Evolutionary conservation across 352 stramenopile genomes (phyloP).

Genomic region (Pythium plurisporium): DNA sequence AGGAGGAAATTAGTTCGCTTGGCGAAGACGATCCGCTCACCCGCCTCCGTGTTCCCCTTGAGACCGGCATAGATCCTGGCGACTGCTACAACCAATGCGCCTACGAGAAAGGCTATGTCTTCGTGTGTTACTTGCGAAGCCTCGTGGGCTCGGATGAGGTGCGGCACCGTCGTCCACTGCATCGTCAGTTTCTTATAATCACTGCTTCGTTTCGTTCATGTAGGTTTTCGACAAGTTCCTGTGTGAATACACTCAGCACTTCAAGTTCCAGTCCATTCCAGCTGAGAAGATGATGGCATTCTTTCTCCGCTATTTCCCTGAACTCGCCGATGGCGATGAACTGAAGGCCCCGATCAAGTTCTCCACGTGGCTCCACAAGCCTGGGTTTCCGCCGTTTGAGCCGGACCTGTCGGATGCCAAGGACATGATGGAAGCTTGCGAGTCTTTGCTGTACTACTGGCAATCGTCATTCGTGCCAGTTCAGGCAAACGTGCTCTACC

Average conservation of each 20-base stretch:
- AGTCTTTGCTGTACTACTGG: constrained; percentile 66
- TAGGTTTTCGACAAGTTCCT: constrained; percentile 71
- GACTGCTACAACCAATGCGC: constrained; percentile 82
- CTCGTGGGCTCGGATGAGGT: constrained; percentile 58
- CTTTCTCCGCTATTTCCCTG: constrained; percentile 64
- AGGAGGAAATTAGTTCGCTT: constrained; percentile 65
- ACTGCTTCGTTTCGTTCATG: not conserved
- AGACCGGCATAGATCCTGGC: constrained; percentile 71
- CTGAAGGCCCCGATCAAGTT: constrained; percentile 64
- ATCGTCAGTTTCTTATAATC: not conserved
- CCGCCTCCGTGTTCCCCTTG: constrained; percentile 57
- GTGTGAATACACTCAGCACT: constrained; percentile 55
- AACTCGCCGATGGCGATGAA: constrained; percentile 44
- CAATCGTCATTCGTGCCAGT: constrained; percentile 40
- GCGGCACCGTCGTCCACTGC: not conserved
- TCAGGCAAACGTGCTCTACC: constrained; percentile 56
- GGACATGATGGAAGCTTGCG: constrained; percentile 66
- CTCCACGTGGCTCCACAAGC: constrained; percentile 59
- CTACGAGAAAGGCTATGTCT: constrained; percentile 79
- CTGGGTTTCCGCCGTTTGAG: constrained; percentile 50
- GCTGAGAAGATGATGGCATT: constrained; percentile 66
- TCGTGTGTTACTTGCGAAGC: constrained; percentile 68
- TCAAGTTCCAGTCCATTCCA: constrained; percentile 72
- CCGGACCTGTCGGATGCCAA: constrained; percentile 62
- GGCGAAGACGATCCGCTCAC: constrained; percentile 68